Base-by-base conservation (phyloP, 163 green algal species). In the Chlamydomonas reinhardtii region DNA sequence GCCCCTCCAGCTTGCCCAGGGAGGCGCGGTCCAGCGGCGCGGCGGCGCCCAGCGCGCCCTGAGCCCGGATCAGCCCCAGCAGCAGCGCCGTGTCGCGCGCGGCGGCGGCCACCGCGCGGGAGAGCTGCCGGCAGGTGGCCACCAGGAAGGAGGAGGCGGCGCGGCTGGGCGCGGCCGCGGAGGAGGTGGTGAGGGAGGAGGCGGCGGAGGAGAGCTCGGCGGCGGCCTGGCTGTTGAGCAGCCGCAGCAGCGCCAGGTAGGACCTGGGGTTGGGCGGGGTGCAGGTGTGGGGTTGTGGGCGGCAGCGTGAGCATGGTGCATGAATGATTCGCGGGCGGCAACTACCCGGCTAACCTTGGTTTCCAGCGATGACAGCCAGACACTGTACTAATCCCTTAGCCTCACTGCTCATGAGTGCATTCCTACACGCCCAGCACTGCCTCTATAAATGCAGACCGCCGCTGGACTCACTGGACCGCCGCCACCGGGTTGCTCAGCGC, bases 11-110 rank as follows among this genome's bases (percentile, higher is more conserved):
- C 3, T 32, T n/a, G 8, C 29, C 78, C 31, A 88, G 82, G 34
- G 73, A 35, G 37, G 34, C 74, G 16, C 71, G 66, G 5, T 73
- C 71, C 12, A 92, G 69, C 8, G 80, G 69, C 1, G 48, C 52
- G 20, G 32, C 34, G 27, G 32, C 54, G 27, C 88, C 88, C 1
- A 87, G 64, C 1, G 39, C 43, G 15, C 74, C 70, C 39, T 84
- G 69, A 27, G 85, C 74, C 25, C 27, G 24, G 17, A 91, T 12
- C 62, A 88, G 74, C 27, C 85, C 85, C 24, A 91, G 74, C 82
- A 93, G 83, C 73, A 93, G 88, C 78, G 91, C 88, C 48, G 86
- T 76, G 69, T 91, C 82, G 59, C 89, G 90, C 37, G 83, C 68
- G 0, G 54, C 56, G 8, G 83, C 24, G 73, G 81, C 88, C 2